Evolutionary conservation across 73 alveolate species (phyloP).

Genomic region (Diophrys appendiculata): DNA sequence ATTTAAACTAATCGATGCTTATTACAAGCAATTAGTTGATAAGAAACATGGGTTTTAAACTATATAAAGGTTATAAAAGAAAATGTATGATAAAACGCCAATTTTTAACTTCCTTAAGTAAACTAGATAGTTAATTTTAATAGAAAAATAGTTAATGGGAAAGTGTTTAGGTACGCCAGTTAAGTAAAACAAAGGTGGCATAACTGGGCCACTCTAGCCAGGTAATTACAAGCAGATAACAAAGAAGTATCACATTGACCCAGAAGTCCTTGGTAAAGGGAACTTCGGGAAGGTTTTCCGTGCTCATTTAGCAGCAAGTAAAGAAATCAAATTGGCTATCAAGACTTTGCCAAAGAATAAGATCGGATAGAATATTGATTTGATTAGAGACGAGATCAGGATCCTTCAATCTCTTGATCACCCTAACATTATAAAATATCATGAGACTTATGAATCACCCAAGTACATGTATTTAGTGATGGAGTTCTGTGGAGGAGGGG

Average conservation of each 20-base stretch:
- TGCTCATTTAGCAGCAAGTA: constrained; percentile 15
- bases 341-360: constrained; percentile 43
- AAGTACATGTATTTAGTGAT: constrained; percentile 54
- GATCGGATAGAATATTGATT: constrained; percentile 14
- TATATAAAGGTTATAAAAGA: no score
- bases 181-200: no score
- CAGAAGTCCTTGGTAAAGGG: constrained; percentile 60
- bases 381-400: constrained; percentile 38
- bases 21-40: no score
- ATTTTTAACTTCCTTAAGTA: no score
- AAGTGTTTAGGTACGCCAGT: no score
- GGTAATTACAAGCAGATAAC: constrained; percentile 15
- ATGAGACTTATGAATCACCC: constrained; percentile 52
- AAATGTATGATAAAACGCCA: no score
- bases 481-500: constrained; percentile 71
- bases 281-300: constrained; percentile 63
- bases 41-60: no score
- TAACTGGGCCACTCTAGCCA: no score
- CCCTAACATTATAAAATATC: constrained; percentile 57
- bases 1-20: no score
- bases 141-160: no score
- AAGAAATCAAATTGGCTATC: constrained; percentile 52
- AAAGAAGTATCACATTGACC: constrained; percentile 21
- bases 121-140: no score
- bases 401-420: constrained; percentile 59